A percentile compares a stretch with the other conserved stretches of the same genome.
Conservation (phyloP, 805 yeast species). For the Suhomyces kilbournensis region DNA sequence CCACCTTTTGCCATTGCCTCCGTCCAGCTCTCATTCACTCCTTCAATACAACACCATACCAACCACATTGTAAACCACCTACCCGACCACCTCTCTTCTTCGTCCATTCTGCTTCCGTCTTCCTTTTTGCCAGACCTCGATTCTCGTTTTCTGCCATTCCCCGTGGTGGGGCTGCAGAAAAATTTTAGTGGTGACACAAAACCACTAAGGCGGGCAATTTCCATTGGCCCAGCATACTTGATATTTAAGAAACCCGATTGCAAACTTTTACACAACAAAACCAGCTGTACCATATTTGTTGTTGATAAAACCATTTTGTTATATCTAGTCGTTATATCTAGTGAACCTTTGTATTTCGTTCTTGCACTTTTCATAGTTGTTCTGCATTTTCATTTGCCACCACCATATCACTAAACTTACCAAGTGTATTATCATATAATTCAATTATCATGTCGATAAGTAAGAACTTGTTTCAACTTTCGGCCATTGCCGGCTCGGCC, state of each 20-base stretch:
- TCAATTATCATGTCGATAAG: constrained; percentile 5
- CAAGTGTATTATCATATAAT: background rate
- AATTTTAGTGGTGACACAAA: background rate
- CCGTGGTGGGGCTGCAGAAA: background rate
- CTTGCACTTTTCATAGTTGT: background rate
- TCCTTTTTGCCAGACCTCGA: no score
- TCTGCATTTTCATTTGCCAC: background rate
- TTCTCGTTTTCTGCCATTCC: background rate
- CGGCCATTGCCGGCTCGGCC: constrained; percentile 25
- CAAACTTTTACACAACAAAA: background rate
- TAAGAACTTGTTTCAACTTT: constrained; percentile 20
- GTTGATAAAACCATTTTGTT: no score
- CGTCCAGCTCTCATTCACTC: background rate
- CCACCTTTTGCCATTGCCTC: background rate
- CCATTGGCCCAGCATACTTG: background rate
- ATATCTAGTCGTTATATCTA: no score
- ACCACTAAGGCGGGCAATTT: background rate
- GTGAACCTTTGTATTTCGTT: no score
- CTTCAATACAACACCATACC: background rate
- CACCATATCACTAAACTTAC: no score
- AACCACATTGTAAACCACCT: no score
- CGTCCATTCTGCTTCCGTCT: no score
- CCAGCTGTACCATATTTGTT: background rate
- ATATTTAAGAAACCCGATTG: background rate
- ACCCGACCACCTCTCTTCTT: no score